These are phyloP conservation scores for Chaetomium olivaceum DNA, from an alignment of 2,329 filamentous ascomycete species.

Conservation along the genomic window DNA sequence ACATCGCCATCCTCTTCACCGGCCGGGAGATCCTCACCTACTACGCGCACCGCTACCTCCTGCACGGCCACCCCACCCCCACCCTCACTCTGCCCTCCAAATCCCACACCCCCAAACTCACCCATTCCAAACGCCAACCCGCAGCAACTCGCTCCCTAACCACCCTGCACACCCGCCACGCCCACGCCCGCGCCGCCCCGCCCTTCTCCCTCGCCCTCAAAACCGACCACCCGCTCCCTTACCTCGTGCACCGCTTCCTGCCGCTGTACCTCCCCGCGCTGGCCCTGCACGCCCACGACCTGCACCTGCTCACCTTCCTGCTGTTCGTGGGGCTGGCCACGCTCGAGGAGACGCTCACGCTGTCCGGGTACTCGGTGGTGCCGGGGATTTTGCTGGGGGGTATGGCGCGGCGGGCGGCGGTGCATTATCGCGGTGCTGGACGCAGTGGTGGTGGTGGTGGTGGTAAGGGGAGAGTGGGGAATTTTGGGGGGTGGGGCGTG, in stretches of 20 bases:
- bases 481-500: slow-evolving; percentile 63
- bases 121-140: no score
- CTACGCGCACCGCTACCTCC: slow-evolving; percentile 68
- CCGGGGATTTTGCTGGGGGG: slow-evolving; percentile 57
- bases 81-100: background rate
- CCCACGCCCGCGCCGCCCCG: slow-evolving; percentile 56
- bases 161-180: slow-evolving; percentile 46
- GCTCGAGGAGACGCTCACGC: slow-evolving; percentile 65
- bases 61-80: slow-evolving; percentile 54
- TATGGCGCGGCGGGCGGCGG: slow-evolving; percentile 38
- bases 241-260: slow-evolving; percentile 63
- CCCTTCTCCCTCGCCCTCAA: slow-evolving; percentile 63
- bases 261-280: slow-evolving; percentile 67
- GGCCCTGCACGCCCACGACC: slow-evolving; percentile 48
- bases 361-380: slow-evolving; percentile 65
- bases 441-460: background rate
- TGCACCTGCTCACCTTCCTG: slow-evolving; percentile 73
- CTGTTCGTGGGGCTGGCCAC: slow-evolving; percentile 63
- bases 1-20: slow-evolving; percentile 47
- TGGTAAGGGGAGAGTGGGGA: slow-evolving; percentile 47
- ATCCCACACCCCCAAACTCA: background rate
- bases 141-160: slow-evolving; percentile 36
- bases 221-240: slow-evolving; percentile 67
- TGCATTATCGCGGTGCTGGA: slow-evolving; percentile 39
- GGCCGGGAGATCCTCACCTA: slow-evolving; percentile 66